These are phyloP conservation scores for Pseudopyricularia javanii DNA, from an alignment of 2,329 filamentous ascomycete genomes.

Conservation along the genomic window DNA sequence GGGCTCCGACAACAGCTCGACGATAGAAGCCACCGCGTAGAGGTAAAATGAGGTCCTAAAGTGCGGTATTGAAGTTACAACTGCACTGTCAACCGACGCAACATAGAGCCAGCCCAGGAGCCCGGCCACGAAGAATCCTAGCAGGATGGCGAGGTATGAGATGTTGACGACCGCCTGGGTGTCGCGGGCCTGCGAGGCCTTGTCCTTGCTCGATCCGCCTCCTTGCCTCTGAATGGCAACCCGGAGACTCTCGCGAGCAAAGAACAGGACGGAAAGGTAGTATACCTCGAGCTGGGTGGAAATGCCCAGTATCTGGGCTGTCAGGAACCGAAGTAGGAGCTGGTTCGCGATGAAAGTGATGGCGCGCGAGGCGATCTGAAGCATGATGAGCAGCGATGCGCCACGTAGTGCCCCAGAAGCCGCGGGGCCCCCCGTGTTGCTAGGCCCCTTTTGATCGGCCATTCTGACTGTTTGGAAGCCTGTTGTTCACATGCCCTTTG, in stretches of 20 bases:
- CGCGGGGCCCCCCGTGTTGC: not conserved
- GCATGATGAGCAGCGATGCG: constrained; percentile 73
- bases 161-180: constrained; percentile 78
- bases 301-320: constrained; percentile 71
- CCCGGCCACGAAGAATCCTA: constrained; percentile 54
- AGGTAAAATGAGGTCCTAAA: constrained; percentile 41
- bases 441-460: not conserved
- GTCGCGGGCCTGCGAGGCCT: not conserved
- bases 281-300: constrained; percentile 88
- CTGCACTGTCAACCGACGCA: constrained; percentile 30
- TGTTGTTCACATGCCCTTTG: not conserved
- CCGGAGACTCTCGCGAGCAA: constrained; percentile 80
- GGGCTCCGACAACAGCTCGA: constrained; percentile 79
- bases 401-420: constrained; percentile 42
- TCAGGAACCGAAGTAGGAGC: constrained; percentile 74
- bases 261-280: constrained; percentile 86
- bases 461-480: not conserved
- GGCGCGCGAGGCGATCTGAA: constrained; percentile 78
- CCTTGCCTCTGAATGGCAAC: constrained; percentile 79
- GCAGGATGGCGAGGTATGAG: constrained; percentile 62
- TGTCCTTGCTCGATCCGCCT: constrained; percentile 12
- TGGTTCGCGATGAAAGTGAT: constrained; percentile 91
- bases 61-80: constrained; percentile 46
- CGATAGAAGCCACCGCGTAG: constrained; percentile 42
- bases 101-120: constrained; percentile 59